Evolutionary conservation across 164 flowering plant species (phyloP).

Genomic region (Echeveria elegans): DNA sequence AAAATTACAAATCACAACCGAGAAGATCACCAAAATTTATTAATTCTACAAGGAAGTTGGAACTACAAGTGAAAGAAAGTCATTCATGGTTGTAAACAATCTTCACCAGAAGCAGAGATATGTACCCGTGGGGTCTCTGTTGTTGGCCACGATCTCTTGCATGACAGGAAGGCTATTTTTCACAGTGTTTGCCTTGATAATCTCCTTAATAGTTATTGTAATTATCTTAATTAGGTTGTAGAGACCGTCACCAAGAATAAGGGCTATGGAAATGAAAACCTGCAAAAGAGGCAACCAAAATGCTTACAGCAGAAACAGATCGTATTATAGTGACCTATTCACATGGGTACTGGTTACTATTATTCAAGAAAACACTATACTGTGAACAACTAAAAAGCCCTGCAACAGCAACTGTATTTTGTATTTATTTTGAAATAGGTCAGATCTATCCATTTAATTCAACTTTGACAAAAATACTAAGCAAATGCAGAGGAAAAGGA

Average conservation of each 20-base stretch:
- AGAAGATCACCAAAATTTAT: background rate
- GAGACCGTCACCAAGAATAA: slow-evolving; percentile 92
- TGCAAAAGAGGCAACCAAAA: slow-evolving; percentile 21
- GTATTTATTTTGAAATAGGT: too few species aligned
- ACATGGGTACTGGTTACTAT: too few species aligned
- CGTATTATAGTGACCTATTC: too few species aligned
- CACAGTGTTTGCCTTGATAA: slow-evolving; percentile 33
- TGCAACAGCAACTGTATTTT: too few species aligned
- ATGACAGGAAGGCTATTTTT: slow-evolving; percentile 44
- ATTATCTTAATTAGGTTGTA: slow-evolving; percentile 92
- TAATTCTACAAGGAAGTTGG: background rate
- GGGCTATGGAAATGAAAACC: slow-evolving; percentile 88
- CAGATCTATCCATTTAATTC: background rate
- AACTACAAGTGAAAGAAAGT: background rate
- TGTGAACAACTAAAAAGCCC: too few species aligned
- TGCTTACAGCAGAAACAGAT: too few species aligned
- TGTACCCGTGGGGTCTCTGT: background rate
- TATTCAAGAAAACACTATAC: too few species aligned
- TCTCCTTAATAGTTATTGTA: slow-evolving; percentile 49
- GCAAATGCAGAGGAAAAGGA: background rate
- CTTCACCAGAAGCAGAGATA: background rate
- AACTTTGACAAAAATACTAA: background rate
- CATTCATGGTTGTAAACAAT: background rate
- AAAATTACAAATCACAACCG: background rate
- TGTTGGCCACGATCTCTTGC: slow-evolving; percentile 19